Conservation (phyloP, 1,284 basidiomycete genomes). For the Trichosporon sp. region DNA sequence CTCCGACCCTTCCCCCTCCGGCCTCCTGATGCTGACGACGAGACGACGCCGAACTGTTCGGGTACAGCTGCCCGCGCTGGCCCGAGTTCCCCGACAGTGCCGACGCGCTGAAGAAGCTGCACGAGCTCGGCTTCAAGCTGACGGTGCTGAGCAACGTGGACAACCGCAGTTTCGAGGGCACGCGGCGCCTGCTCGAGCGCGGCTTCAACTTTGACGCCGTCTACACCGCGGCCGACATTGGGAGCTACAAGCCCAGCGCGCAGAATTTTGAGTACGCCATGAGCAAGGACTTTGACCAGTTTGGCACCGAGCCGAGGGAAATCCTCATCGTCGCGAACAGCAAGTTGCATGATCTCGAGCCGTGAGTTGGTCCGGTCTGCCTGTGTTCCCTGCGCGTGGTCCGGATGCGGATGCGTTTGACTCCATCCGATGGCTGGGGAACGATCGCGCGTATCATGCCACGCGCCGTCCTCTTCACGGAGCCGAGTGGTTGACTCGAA, state of each 20-base stretch:
- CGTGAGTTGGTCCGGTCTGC: constrained; percentile 30
- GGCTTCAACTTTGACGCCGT: constrained; percentile 41
- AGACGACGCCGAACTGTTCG: constrained; percentile 40
- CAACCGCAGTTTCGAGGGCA: constrained; percentile 38
- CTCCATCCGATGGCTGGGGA: too few relatives aligned
- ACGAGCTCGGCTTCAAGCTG: constrained; percentile 39
- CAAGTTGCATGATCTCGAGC: constrained; percentile 41
- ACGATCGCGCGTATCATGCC: too few relatives aligned
- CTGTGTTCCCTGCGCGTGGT: too few relatives aligned
- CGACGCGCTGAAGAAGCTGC: constrained; percentile 36
- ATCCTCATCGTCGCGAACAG: constrained; percentile 45
- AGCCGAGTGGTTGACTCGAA: not conserved
- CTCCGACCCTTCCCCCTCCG: too few relatives aligned
- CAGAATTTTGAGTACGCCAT: constrained; percentile 46
- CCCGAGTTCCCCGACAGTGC: constrained; percentile 47
- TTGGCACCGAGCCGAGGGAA: constrained; percentile 36
- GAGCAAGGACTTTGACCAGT: constrained; percentile 35
- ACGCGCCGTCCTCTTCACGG: too few relatives aligned
- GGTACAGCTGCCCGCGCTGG: constrained; percentile 39
- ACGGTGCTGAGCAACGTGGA: constrained; percentile 47
- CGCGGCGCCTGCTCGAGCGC: constrained; percentile 39
- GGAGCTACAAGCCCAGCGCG: constrained; percentile 43
- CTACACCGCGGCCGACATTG: constrained; percentile 46
- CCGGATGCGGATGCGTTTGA: too few relatives aligned
- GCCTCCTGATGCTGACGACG: not conserved